Conservation (phyloP, 805 yeast species). For the Wickerhamiella kurtzmanii region DNA sequence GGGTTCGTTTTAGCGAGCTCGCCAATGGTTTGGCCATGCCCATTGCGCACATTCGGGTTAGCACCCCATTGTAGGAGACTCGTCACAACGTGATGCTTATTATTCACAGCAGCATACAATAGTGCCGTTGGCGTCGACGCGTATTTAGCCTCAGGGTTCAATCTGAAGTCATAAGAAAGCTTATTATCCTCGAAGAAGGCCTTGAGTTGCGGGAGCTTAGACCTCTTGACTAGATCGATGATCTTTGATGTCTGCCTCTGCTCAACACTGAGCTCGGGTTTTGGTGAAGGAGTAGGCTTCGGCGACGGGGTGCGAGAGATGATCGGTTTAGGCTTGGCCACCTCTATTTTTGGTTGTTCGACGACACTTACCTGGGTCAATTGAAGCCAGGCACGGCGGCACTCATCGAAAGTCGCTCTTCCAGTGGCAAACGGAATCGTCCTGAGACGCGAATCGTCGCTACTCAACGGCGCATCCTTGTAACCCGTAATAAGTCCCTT, state of each 20-base stretch:
- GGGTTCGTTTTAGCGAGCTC: constrained; percentile 41
- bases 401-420: constrained; percentile 69
- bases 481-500: constrained; percentile 54
- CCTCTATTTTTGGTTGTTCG: constrained; percentile 40
- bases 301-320: constrained; percentile 14
- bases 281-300: constrained; percentile 11
- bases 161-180: constrained; percentile 36
- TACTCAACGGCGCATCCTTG: constrained; percentile 38
- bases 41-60: constrained; percentile 48
- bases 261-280: constrained; percentile 14
- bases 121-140: constrained; percentile 54
- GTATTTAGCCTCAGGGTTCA: constrained; percentile 45
- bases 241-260: constrained; percentile 43
- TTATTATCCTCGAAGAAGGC: constrained; percentile 47
- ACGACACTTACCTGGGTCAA: constrained; percentile 45
- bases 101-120: constrained; percentile 63
- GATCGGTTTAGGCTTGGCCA: constrained; percentile 17
- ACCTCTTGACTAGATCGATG: constrained; percentile 47
- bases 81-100: constrained; percentile 52
- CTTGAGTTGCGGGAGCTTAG: constrained; percentile 62
- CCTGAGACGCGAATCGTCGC: constrained; percentile 49
- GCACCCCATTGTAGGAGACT: constrained; percentile 51
- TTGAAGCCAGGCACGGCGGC: constrained; percentile 74
- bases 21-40: constrained; percentile 48
- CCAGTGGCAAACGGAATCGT: constrained; percentile 79